These are phyloP conservation scores for Petunia hybrid DNA, from an alignment of 305 asterid genomes.

Conservation along the genomic window DNA sequence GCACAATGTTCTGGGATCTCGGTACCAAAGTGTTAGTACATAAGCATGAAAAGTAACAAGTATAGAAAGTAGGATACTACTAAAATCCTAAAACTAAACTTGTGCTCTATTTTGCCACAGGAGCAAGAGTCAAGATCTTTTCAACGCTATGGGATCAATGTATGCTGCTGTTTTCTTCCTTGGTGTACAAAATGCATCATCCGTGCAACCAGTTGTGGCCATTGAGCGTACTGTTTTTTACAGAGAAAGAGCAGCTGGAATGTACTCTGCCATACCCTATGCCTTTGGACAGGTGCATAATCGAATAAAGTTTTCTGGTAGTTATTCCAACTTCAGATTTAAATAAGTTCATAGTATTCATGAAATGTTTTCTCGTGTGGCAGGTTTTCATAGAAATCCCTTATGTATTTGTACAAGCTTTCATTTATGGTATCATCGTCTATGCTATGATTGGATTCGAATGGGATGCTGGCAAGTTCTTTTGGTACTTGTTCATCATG, in stretches of 20 bases:
- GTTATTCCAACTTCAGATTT: neutral
- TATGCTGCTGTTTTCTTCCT: constrained; percentile 18
- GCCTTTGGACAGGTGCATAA: constrained; percentile 11
- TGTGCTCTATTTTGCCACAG: neutral
- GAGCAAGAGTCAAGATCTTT: neutral
- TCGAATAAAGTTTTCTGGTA: too few species aligned
- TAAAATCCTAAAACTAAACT: too few species aligned
- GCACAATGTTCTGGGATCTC: constrained; percentile 62
- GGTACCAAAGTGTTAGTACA: constrained; percentile 52
- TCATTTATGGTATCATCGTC: neutral
- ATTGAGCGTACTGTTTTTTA: constrained; percentile 19
- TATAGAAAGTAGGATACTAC: too few species aligned
- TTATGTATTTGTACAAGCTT: constrained; percentile 1
- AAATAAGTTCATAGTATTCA: neutral
- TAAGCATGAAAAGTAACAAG: neutral
- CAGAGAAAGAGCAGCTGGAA: neutral
- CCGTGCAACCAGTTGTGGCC: neutral
- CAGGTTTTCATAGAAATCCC: constrained; percentile 29
- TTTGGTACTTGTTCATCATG: neutral
- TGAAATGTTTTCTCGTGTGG: neutral
- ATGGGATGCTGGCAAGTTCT: too few species aligned
- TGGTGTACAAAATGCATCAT: constrained; percentile 1
- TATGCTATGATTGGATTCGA: too few species aligned
- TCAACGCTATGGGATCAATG: constrained; percentile 23
- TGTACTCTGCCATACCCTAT: neutral